Evolutionary conservation across 441 rosid genomes (phyloP), one percentile per base, ranked within the genome.

Genomic region (Pelargonium australe): DNA sequence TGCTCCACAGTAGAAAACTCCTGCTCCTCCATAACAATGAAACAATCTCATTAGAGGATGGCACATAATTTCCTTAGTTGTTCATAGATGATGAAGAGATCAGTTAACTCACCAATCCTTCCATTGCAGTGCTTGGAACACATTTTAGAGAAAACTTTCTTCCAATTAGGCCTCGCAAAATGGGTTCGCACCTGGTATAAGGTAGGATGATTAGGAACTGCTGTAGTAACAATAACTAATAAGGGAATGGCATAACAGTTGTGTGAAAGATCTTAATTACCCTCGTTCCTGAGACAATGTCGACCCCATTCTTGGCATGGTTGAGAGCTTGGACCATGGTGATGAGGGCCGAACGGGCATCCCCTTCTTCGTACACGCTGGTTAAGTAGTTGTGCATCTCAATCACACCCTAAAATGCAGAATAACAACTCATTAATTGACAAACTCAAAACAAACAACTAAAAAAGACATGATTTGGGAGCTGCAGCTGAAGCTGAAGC

Each of bases 291-390:
- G 97, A 92, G 0, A 92, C 97, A 3, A 92, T 91, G 65, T 92
- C 98, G 1, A 90, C 94, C 4, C 98, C 98, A 5, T 80, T 89
- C 80, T 92, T 92, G 45, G 98, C 97, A 40, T 90, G 97, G 47
- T 90, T 85, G 0, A 93, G 74, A 0, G 96, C 89, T 77, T 93
- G 98, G 41, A 93, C 84, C 98, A 93, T 93, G 0, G 98, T 78
- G 11, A 90, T 93, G 2, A 93, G 84, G 17, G 98, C 98, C 6
- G 96, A 90, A 77, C 96, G 77, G 0, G 96, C 96, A 61, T 92
- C 98, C 1, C 96, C 98, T 72, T 92, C 96, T 72, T 92, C 98
- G 60, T 88, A 92, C 71, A 92, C 98, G 43, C 98, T 92, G 1
- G 98, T 90, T 76, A 95, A 92, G 69, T 92, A 92, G 69, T 90